phyloP scores from a whole-genome alignment of 2,329 filamentous ascomycete species.

The Trichoderma sp. region DNA sequence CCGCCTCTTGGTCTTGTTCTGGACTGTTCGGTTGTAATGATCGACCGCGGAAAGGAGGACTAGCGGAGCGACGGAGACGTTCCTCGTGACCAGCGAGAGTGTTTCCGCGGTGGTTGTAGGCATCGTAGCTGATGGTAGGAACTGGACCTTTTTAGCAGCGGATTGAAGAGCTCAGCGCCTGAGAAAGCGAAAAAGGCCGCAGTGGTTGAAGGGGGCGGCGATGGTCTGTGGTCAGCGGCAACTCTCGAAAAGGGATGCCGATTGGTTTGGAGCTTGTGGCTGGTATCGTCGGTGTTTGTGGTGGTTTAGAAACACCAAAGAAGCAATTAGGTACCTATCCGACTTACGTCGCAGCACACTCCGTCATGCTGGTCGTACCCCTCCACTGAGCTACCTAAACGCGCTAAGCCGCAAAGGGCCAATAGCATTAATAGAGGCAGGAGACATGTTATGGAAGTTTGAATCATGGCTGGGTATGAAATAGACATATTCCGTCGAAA shows the following conservation, averaged over 20 bases:
- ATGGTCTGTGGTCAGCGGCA: background rate
- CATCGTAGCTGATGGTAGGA: conserved; percentile 60
- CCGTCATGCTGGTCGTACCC: conserved; percentile 22
- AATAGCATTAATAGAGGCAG: background rate
- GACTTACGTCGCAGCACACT: conserved; percentile 22
- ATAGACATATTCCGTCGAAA: background rate
- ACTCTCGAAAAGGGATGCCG: background rate
- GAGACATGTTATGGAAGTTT: background rate
- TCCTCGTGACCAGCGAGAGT: conserved; percentile 89
- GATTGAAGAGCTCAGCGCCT: background rate
- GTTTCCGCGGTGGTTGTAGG: conserved; percentile 96
- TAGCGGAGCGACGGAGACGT: conserved; percentile 94
- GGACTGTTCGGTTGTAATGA: conserved; percentile 91
- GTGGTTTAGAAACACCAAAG: conserved; percentile 8
- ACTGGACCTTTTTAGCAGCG: background rate
- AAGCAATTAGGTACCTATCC: conserved; percentile 26
- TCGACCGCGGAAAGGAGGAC: conserved; percentile 97
- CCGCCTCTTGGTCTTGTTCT: conserved; percentile 81
- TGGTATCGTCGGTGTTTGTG: conserved; percentile 5
- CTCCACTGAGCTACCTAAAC: conserved; percentile 10
- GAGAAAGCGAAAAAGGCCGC: background rate
- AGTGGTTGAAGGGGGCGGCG: background rate
- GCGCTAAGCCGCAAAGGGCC: background rate
- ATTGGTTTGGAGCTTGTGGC: conserved; percentile 12
- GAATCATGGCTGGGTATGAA: too few relatives aligned